Evolutionary conservation across 2,329 filamentous ascomycete species (phyloP).

Genomic region (Truncatella angustata): DNA sequence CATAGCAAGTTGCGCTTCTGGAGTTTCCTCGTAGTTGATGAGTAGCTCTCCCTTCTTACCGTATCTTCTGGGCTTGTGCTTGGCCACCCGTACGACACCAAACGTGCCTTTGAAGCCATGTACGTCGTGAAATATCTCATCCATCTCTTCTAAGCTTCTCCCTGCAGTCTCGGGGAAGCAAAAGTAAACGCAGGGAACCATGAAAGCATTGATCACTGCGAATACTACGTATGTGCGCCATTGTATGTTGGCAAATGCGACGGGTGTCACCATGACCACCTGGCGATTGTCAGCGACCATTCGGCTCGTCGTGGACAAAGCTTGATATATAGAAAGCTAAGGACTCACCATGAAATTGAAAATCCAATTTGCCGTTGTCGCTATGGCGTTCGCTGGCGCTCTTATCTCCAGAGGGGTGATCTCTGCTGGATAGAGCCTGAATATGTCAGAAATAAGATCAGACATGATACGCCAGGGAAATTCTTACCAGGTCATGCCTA

Average conservation of each 20-base stretch:
- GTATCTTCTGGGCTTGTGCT: constrained; percentile 4
- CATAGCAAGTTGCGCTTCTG: neutral
- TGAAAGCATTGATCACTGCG: constrained; percentile 2
- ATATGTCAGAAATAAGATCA: neutral
- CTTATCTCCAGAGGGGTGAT: constrained; percentile 11
- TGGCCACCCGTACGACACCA: constrained; percentile 5
- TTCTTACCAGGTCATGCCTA: constrained; percentile 52
- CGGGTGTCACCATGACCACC: constrained; percentile 2
- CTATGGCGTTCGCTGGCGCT: constrained; percentile 6
- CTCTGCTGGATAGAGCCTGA: constrained; percentile 10
- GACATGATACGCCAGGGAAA: neutral
- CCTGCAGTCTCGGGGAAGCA: constrained; percentile 4
- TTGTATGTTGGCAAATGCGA: constrained; percentile 6
- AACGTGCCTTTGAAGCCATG: constrained; percentile 1
- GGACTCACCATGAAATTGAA: constrained; percentile 20
- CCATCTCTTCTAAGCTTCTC: constrained; percentile 5
- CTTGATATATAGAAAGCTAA: neutral
- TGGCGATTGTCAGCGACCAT: neutral
- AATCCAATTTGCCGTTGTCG: constrained; percentile 12
- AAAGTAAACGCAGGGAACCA: constrained; percentile 4
- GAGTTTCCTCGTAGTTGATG: constrained; percentile 3
- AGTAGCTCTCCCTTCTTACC: constrained; percentile 7
- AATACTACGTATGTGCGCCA: constrained; percentile 9
- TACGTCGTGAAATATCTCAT: constrained; percentile 8
- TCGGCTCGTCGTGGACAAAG: too few species aligned